Percentiles rank a stretch among this genome's conserved stretches.
These are phyloP conservation scores for Silybum marianum DNA, from an alignment of 129 eudicot species.

Conservation along the genomic window DNA sequence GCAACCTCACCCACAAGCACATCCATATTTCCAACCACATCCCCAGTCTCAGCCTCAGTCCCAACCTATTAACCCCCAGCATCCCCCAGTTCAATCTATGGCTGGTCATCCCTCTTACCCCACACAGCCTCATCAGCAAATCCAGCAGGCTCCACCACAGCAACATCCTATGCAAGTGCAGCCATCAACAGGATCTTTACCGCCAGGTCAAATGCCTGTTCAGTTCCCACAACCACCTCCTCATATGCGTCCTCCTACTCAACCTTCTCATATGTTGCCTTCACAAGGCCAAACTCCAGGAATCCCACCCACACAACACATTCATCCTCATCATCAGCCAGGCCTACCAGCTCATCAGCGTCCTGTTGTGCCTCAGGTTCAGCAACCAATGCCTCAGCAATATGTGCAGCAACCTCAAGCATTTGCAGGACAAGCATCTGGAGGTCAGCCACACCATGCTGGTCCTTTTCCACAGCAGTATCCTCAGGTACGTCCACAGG, in stretches of 20 bases:
- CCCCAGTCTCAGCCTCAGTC: slow-evolving; percentile 41
- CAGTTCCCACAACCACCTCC: slow-evolving; percentile 66
- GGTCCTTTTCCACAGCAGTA: slow-evolving; percentile 56
- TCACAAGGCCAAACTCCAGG: slow-evolving; percentile 46
- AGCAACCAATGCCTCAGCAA: slow-evolving; percentile 56
- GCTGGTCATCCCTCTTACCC: slow-evolving; percentile 60
- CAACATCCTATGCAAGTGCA: slow-evolving; percentile 52
- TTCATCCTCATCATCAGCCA: slow-evolving; percentile 45
- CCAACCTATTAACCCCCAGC: slow-evolving; percentile 41
- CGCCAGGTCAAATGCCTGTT: slow-evolving; percentile 45
- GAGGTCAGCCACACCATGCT: slow-evolving; percentile 39
- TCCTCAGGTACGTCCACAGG: slow-evolving; percentile 60
- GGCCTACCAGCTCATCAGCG: slow-evolving; percentile 54
- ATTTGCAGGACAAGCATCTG: slow-evolving; percentile 46
- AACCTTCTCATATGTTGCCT: slow-evolving; percentile 42
- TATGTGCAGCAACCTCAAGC: slow-evolving; percentile 64
- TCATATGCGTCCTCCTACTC: slow-evolving; percentile 70
- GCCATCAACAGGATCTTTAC: slow-evolving; percentile 42
- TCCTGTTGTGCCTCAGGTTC: slow-evolving; percentile 60
- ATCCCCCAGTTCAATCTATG: slow-evolving; percentile 42
- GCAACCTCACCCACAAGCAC: slow-evolving; percentile 31
- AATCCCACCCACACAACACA: slow-evolving; percentile 48
- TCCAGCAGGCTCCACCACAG: slow-evolving; percentile 50
- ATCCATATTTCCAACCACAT: slow-evolving; percentile 24
- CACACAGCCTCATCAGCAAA: slow-evolving; percentile 59